Evolutionary conservation across 2,329 filamentous ascomycete genomes (phyloP).

Genomic region (Camillea tinctor): DNA sequence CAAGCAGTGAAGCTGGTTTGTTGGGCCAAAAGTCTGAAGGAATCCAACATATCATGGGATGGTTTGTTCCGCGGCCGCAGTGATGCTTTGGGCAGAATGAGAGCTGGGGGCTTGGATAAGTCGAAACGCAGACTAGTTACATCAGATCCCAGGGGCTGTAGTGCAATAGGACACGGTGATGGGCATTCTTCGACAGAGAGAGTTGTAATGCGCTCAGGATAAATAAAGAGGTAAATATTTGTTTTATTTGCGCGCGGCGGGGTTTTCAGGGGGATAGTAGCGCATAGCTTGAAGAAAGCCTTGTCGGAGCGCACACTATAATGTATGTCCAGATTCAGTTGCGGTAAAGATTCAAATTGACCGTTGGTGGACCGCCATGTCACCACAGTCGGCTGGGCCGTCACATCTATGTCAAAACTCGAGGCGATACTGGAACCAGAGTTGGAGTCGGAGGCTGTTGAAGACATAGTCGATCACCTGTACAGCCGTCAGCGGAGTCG

Average conservation of each 20-base stretch:
- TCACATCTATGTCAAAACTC: constrained; percentile 13
- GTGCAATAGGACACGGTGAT: constrained; percentile 7
- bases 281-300: constrained; percentile 15
- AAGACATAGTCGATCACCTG: constrained; percentile 17
- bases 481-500: too few relatives aligned
- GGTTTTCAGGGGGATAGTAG: constrained; percentile 13
- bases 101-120: constrained; percentile 9
- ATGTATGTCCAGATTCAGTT: constrained; percentile 12
- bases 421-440: constrained; percentile 3
- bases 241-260: constrained; percentile 11
- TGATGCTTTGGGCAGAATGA: constrained; percentile 15
- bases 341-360: constrained; percentile 5
- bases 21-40: constrained; percentile 10
- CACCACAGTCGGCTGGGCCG: constrained; percentile 9
- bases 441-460: constrained; percentile 13
- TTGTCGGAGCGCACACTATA: constrained; percentile 15
- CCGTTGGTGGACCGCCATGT: constrained; percentile 9
- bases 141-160: constrained; percentile 11
- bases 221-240: constrained; percentile 12
- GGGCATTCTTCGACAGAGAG: constrained; percentile 10
- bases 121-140: constrained; percentile 13
- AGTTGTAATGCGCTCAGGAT: constrained; percentile 14
- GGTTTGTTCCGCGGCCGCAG: constrained; percentile 14
- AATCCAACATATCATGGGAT: constrained; percentile 14
- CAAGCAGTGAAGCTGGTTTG: constrained; percentile 14